Evolutionary conservation across 2,329 filamentous ascomycete genomes (phyloP).

Genomic region (Pseudogymnoascus sp.): DNA sequence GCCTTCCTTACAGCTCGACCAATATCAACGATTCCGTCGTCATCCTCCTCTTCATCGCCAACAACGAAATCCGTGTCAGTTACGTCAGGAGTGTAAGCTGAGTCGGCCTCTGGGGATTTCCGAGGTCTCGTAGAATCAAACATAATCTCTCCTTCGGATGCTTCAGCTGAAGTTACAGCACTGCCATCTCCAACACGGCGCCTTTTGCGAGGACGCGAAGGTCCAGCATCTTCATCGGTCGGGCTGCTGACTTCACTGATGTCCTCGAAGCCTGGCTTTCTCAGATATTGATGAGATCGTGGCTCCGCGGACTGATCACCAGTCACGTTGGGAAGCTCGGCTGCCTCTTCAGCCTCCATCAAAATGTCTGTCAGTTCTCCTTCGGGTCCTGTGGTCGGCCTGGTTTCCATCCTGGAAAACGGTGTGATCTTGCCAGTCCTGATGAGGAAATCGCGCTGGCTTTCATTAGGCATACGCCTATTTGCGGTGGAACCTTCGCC

Average conservation of each 20-base stretch:
- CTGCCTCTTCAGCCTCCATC: conserved; percentile 64
- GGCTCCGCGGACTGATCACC: conserved; percentile 37
- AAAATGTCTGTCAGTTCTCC: conserved; percentile 70
- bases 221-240: conserved; percentile 44
- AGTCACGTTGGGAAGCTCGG: conserved; percentile 33
- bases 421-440: conserved; percentile 96
- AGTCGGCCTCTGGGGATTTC: conserved; percentile 27
- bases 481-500: conserved; percentile 41
- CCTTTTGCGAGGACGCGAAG: conserved; percentile 51
- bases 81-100: conserved; percentile 25
- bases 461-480: conserved; percentile 67
- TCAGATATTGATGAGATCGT: conserved; percentile 63
- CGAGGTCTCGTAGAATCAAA: conserved; percentile 18
- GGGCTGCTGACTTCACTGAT: conserved; percentile 30
- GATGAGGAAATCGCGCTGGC: conserved; percentile 79
- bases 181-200: conserved; percentile 32
- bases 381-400: conserved; percentile 48
- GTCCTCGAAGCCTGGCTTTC: conserved; percentile 63
- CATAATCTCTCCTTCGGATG: conserved; percentile 24
- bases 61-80: conserved; percentile 22
- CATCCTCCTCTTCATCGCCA: conserved; percentile 30
- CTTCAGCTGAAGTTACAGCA: conserved; percentile 32
- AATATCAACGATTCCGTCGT: conserved; percentile 33
- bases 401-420: conserved; percentile 62
- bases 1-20: conserved; percentile 33